Evolutionary conservation across 1,139 yeast species (phyloP), one percentile per base, ranked within the genome.

Genomic region (Pichia sp.): DNA sequence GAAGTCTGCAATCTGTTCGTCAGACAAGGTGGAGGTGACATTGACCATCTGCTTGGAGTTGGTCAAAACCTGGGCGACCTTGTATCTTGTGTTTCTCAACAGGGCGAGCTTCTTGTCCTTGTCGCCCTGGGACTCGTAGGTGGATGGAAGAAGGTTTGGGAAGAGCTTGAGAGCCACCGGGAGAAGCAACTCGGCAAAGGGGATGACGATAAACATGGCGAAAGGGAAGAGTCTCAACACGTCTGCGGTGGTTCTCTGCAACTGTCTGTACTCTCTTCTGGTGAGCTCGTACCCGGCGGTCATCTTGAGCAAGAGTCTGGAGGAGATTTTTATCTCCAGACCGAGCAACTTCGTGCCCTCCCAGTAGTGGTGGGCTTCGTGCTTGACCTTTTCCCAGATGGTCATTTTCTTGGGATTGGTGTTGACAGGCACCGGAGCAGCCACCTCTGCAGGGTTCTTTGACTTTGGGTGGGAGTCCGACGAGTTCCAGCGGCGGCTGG

Each of bases 291-390:
- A 90, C 8, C 99, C 99, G 0, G 96, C 83, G 23, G 89, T 85
- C 79, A 89, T 78, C 71, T 93, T 93, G 63, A 88, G 71, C 45
- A 90, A 80, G 57, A 93, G 79, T 70, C 89, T 87, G 55, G 90
- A 84, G 1, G 97, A 87, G 41, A 93, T 87, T 69, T 84, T 87
- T 59, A 90, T 79, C 72, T 93, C 99, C 63, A 88, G 82, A 3
- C 98, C 98, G 51, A 93, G 76, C 56, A 93, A 79, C 72, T 92
- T 93, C 30, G 99, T 92, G 51, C 99, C 99, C 64, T 86, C 90
- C 96, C 97, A 88, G 72, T 90, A 92, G 71, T 93, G 99, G 50
- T 81, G 81, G 5, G 85, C 95, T 70, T 89, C 98, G 66, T 88
- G 93, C 70, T 92, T 92, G 54, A 93, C 83, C 67, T 83, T 87